A percentile compares a stretch with the other conserved stretches of the same genome.
Evolutionary conservation across 2,329 filamentous ascomycete species (phyloP).

Genomic region (Pseudogymnoascus sp.): DNA sequence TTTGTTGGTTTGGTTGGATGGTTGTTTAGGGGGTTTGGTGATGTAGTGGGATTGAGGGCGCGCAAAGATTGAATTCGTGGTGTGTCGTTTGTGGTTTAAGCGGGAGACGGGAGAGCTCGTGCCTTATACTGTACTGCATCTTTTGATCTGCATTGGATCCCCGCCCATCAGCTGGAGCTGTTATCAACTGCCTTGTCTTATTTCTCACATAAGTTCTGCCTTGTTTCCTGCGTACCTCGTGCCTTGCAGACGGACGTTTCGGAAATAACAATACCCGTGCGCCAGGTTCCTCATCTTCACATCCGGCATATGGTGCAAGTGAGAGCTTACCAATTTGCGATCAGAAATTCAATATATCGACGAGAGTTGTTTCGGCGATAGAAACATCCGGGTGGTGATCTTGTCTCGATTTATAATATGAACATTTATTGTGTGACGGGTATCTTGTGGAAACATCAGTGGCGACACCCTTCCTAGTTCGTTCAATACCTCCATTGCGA

Average conservation of each 20-base stretch:
- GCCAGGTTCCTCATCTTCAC: not conserved
- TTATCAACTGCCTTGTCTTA: not conserved
- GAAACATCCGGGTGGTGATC: not conserved
- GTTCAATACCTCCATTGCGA: not conserved
- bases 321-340: not conserved
- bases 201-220: not conserved
- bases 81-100: not conserved
- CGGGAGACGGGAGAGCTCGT: not conserved
- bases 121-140: slow-evolving; percentile 1
- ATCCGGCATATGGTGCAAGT: not conserved
- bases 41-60: not conserved
- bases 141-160: not conserved
- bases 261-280: not conserved
- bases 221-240: not conserved
- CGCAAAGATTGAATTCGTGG: not conserved
- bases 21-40: not conserved
- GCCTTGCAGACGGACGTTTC: not conserved
- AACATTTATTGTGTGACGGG: not conserved
- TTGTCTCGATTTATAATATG: not conserved
- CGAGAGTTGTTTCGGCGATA: not conserved
- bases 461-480: not conserved
- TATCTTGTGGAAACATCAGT: not conserved
- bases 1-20: not conserved
- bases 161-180: not conserved
- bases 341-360: not conserved